These are phyloP conservation scores for Stereocaulon alpinum DNA, from an alignment of 495 filamentous ascomycete genomes.

Conservation along the genomic window DNA sequence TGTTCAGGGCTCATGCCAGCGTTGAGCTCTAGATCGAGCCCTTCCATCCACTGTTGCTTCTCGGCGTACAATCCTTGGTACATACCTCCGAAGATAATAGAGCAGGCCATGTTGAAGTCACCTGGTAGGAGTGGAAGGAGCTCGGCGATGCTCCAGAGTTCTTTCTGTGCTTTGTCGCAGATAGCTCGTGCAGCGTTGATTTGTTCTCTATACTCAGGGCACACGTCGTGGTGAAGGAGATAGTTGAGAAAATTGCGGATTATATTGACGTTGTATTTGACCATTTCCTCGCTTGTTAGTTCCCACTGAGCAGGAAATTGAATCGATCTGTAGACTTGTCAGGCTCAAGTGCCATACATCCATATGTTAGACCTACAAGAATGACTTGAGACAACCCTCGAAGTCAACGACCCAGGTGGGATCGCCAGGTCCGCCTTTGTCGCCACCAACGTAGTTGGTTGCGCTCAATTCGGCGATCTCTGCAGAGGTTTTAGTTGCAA, in stretches of 20 bases:
- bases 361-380: constrained; percentile 46
- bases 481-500: constrained; percentile 44
- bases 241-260: constrained; percentile 86
- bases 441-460: constrained; percentile 42
- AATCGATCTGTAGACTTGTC: constrained; percentile 30
- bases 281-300: constrained; percentile 34
- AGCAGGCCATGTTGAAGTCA: constrained; percentile 59
- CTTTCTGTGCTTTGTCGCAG: constrained; percentile 57
- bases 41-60: constrained; percentile 29
- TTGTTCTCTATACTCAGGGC: constrained; percentile 62
- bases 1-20: constrained; percentile 30
- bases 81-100: constrained; percentile 47
- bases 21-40: constrained; percentile 14
- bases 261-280: constrained; percentile 47
- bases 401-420: constrained; percentile 71
- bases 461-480: constrained; percentile 54
- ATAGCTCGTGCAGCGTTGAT: constrained; percentile 54
- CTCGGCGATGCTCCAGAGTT: constrained; percentile 48
- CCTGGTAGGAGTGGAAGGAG: constrained; percentile 51
- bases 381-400: constrained; percentile 61
- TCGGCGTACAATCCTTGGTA: constrained; percentile 29
- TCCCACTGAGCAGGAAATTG: constrained; percentile 37
- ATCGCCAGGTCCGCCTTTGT: constrained; percentile 34
- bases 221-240: constrained; percentile 71
- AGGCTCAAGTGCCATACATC: neutral